These are phyloP conservation scores for Copromyces sp. DNA, from an alignment of 495 filamentous ascomycete genomes.

Conservation along the genomic window DNA sequence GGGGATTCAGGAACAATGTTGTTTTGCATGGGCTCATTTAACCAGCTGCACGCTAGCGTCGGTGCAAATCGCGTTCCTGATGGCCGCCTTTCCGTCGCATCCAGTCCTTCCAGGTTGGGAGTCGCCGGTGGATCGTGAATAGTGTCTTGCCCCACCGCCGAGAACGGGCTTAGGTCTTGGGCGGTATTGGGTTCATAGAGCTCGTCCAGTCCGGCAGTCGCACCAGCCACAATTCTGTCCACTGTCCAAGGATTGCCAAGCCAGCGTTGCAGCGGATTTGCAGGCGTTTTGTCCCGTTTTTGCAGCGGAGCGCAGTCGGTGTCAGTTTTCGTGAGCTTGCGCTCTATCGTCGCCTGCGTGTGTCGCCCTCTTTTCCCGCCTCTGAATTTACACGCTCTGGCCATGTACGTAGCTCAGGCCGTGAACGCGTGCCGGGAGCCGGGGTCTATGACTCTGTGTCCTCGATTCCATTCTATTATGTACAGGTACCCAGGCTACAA, in stretches of 20 bases:
- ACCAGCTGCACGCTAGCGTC: not conserved
- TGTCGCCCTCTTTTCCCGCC: slow-evolving; percentile 12
- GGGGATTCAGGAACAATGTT: not conserved
- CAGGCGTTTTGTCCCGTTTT: not conserved
- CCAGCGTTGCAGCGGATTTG: not conserved
- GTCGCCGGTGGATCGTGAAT: not conserved
- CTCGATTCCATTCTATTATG: not conserved
- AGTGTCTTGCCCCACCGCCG: not conserved
- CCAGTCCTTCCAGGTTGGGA: not conserved
- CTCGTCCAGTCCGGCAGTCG: slow-evolving; percentile 9
- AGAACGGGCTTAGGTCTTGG: not conserved
- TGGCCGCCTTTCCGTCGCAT: not conserved
- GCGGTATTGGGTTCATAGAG: not conserved
- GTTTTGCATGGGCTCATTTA: not conserved
- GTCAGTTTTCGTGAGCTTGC: slow-evolving; percentile 10
- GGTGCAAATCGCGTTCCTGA: not conserved
- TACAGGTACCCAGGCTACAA: slow-evolving; percentile 3
- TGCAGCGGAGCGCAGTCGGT: not conserved
- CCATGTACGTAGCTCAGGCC: not conserved
- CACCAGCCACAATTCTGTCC: slow-evolving; percentile 12
- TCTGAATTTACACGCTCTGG: slow-evolving; percentile 5
- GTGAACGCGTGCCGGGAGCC: not conserved
- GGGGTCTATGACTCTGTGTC: not conserved
- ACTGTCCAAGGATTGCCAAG: not conserved
- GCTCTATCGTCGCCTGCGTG: not conserved